These are phyloP conservation scores for Spathaspora sp. DNA, from an alignment of 805 yeast genomes.

Conservation along the genomic window DNA sequence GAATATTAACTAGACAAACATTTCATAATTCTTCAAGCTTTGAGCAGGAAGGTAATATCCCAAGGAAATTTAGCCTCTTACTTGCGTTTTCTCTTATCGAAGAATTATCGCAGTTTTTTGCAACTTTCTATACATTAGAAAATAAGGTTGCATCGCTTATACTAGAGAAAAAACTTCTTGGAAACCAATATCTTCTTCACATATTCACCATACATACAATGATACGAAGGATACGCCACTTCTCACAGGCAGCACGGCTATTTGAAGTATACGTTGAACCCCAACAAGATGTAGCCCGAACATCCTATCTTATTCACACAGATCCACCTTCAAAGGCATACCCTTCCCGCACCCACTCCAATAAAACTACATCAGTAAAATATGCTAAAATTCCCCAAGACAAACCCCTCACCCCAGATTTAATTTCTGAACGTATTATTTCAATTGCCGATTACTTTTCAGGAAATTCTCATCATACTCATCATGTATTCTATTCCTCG, in stretches of 20 bases:
- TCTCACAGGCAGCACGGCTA: background rate
- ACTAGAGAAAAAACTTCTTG: background rate
- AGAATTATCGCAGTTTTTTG: background rate
- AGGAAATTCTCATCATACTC: constrained; percentile 38
- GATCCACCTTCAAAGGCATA: background rate
- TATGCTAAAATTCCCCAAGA: background rate
- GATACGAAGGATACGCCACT: background rate
- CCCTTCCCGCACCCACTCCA: background rate
- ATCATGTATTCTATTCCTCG: constrained; percentile 21
- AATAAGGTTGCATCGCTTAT: background rate
- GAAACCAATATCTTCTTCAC: background rate
- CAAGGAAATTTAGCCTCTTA: too few species aligned
- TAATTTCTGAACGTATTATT: constrained; percentile 9
- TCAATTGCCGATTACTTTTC: constrained; percentile 35
- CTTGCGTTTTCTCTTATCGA: too few species aligned
- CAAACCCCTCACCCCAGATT: background rate
- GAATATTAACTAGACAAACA: too few species aligned
- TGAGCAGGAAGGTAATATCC: too few species aligned
- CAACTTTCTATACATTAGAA: background rate
- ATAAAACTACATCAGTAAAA: background rate
- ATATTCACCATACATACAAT: background rate
- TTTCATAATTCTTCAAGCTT: too few species aligned
- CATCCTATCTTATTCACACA: background rate
- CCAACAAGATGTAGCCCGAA: background rate
- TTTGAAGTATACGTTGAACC: background rate